A percentile compares a stretch with the other conserved stretches of the same genome.
These are phyloP conservation scores for Trichophyton benhamiae DNA, from an alignment of 2,329 filamentous ascomycete genomes.

Conservation along the genomic window DNA sequence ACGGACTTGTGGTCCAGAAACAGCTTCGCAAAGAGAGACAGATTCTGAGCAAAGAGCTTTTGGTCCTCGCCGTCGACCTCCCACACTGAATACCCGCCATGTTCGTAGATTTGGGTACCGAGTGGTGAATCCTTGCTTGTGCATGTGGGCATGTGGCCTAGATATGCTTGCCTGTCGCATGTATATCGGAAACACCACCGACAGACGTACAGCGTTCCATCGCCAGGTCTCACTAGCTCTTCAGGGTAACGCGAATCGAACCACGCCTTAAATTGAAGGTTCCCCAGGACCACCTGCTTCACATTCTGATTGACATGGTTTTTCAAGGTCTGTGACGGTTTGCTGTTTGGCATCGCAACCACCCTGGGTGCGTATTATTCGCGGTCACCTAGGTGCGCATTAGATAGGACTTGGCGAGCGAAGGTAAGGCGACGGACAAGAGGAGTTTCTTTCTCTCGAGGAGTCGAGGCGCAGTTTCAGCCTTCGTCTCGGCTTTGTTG, in stretches of 20 bases:
- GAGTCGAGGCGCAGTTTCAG: neutral
- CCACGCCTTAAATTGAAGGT: conserved; percentile 77
- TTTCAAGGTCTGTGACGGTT: conserved; percentile 18
- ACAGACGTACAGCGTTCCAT: conserved; percentile 68
- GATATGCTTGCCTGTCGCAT: conserved; percentile 28
- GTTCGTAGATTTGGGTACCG: conserved; percentile 63
- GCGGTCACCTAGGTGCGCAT: conserved; percentile 5
- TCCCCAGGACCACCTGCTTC: conserved; percentile 72
- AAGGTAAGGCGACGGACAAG: neutral
- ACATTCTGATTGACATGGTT: conserved; percentile 57
- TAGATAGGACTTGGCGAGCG: neutral
- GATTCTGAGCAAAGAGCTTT: conserved; percentile 84
- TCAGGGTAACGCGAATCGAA: conserved; percentile 82
- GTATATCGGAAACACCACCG: conserved; percentile 91
- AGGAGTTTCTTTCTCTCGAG: neutral
- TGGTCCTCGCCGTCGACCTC: conserved; percentile 84
- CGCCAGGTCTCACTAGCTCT: conserved; percentile 44
- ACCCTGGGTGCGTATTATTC: conserved; percentile 9
- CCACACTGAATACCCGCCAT: conserved; percentile 74
- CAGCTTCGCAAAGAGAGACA: conserved; percentile 91
- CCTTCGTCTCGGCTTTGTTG: neutral
- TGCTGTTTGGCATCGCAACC: conserved; percentile 1
- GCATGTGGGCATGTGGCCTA: conserved; percentile 39
- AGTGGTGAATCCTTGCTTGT: conserved; percentile 44
- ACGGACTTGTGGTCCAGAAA: conserved; percentile 98